Percentiles rank a stretch among this genome's conserved stretches.
Evolutionary conservation across 768 basidiomycete species (phyloP).

Genomic region (Lepiota brunneoincarnata): DNA sequence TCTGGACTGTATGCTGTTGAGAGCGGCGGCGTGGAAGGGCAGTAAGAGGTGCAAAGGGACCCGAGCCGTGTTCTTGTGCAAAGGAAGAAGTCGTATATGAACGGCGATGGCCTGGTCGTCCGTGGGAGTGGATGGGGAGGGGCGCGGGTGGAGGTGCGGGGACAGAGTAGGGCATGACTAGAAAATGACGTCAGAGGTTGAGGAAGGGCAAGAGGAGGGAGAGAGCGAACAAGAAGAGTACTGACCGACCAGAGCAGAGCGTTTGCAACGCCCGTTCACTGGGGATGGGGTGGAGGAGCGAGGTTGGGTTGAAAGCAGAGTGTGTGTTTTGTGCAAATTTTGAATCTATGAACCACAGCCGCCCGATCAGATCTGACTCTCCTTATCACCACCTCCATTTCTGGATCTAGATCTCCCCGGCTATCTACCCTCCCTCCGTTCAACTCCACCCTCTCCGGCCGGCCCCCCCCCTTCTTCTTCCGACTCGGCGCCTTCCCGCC

Average conservation of each 20-base stretch:
- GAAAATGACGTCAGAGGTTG: background rate
- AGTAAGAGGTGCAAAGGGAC: constrained; percentile 48
- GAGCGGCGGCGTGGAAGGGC: constrained; percentile 36
- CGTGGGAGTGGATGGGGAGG: constrained; percentile 24
- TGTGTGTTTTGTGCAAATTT: constrained; percentile 5
- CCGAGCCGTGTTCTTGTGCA: constrained; percentile 38
- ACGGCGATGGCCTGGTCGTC: constrained; percentile 33
- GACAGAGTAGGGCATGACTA: constrained; percentile 29
- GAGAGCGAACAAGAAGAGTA: background rate
- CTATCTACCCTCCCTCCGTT: constrained; percentile 2
- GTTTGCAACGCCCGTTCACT: background rate
- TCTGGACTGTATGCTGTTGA: background rate
- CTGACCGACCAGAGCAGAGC: background rate
- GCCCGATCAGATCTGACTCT: constrained; percentile 10
- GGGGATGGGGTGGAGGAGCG: background rate
- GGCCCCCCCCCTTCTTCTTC: background rate
- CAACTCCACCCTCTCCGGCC: background rate
- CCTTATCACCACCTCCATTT: constrained; percentile 11
- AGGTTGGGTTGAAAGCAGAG: background rate
- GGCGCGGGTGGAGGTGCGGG: constrained; percentile 21
- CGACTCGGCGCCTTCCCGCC: background rate
- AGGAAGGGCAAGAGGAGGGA: background rate
- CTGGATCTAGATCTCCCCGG: constrained; percentile 8
- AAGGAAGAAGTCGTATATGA: constrained; percentile 21
- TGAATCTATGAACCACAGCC: background rate